Percentiles rank a stretch among this genome's conserved stretches.
Evolutionary conservation across 2,329 filamentous ascomycete species (phyloP).

Genomic region (Nectriaceae sp.): DNA sequence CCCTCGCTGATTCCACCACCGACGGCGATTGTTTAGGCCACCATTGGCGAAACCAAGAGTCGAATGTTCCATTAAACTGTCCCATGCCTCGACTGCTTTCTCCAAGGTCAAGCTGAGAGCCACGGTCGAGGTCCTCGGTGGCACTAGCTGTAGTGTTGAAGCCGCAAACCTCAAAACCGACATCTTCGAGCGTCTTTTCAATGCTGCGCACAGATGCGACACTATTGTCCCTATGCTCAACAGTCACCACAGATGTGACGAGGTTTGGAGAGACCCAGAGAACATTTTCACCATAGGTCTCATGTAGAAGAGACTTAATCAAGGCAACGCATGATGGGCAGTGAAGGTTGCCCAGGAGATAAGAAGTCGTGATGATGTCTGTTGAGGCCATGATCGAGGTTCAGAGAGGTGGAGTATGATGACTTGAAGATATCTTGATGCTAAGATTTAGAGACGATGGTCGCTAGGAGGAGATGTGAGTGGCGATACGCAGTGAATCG

Average conservation of each 20-base stretch:
- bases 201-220: constrained; percentile 46
- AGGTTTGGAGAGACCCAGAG: constrained; percentile 69
- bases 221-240: constrained; percentile 51
- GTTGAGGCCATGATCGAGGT: constrained; percentile 30
- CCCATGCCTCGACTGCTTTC: constrained; percentile 24
- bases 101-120: constrained; percentile 22
- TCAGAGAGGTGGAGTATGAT: background rate
- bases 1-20: constrained; percentile 23
- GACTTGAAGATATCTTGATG: background rate
- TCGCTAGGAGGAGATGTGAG: background rate
- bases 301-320: constrained; percentile 61
- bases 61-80: constrained; percentile 22
- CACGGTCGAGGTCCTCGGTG: constrained; percentile 28
- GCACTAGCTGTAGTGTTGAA: constrained; percentile 41
- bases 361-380: constrained; percentile 53
- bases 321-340: constrained; percentile 72
- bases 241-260: constrained; percentile 68
- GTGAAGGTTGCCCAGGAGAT: constrained; percentile 74
- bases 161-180: constrained; percentile 60
- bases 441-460: background rate
- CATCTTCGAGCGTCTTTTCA: constrained; percentile 51
- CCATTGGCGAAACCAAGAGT: constrained; percentile 37
- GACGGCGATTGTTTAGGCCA: constrained; percentile 25
- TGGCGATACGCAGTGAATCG: background rate
- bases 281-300: constrained; percentile 46